Base-by-base conservation (phyloP, 768 basidiomycete genomes). In the Lentinula guzmanii region DNA sequence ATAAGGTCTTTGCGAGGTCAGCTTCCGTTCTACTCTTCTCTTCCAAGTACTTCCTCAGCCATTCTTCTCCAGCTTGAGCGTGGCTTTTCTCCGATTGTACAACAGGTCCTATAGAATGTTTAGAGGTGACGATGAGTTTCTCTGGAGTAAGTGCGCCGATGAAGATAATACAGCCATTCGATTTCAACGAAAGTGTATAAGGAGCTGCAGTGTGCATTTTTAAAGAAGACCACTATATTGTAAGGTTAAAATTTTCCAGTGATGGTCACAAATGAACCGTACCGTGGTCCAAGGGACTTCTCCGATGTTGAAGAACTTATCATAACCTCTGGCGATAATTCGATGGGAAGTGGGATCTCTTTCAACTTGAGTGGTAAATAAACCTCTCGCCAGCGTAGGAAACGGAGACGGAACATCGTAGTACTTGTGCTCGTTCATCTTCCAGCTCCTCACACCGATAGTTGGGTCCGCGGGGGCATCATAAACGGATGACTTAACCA, bases 221-320 rank as follows among this genome's bases (percentile, higher is more conserved):
- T 41, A 97, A 75, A 1, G 86, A 79, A 0, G 76, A 69, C 94
- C 95, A 97, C 93, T 96, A 21, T 96, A 21, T 13, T 33, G 51
- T 4, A 63, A 5, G 50, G 18, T 54, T 51, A 42, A 8, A 6
- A 56, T 61, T 18, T 62, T 62, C 42, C 63, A 11, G 24, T 41
- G 16, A 58, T 39, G 7, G 41, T n/a, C 7, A 58, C 11, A 4
- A 24, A 42, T 35, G 53, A 43, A 43, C 77, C 91, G 66, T 69
- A 96, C 96, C 61, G 86, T 86, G 0, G 90, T 95, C 94, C 95
- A 98, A 2, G 89, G 91, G 4, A 98, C 93, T 72, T 99, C 97
- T 3, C 88, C 92, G 34, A 97, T 92, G 70, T 97, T 98, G 79
- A 98, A 98, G 74, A 99, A 98, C 77, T 99, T 99, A 78, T 98